Evolutionary conservation across 331 rosid genomes (phyloP).

Genomic region (Stylosanthes scabra): DNA sequence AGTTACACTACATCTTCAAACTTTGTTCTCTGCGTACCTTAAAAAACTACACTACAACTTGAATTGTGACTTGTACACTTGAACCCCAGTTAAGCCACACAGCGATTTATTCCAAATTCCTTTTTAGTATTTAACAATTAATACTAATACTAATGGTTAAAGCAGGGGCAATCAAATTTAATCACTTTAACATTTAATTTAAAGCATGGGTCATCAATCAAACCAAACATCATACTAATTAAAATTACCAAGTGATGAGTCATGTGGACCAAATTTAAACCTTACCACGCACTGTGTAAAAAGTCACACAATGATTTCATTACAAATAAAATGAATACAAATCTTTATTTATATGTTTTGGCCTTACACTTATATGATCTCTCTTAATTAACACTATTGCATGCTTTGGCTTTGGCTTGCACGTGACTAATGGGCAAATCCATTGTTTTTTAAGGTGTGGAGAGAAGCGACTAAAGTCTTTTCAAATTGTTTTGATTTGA

Average conservation of each 20-base stretch:
- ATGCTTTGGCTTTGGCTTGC: conserved; percentile 40
- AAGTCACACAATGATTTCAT: background rate
- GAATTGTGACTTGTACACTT: conserved; percentile 27
- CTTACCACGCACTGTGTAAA: conserved; percentile 14
- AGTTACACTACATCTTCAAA: conserved; percentile 35
- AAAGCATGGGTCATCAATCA: background rate
- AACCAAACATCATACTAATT: conserved; percentile 1
- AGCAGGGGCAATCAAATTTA: conserved; percentile 18
- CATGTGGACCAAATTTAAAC: conserved; percentile 27
- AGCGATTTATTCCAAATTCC: background rate
- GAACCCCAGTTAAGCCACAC: conserved; percentile 23
- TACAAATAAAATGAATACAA: conserved; percentile 2
- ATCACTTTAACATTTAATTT: no score
- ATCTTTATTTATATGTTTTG: no score
- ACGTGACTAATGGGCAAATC: conserved; percentile 40
- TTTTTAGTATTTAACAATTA: conserved; percentile 1
- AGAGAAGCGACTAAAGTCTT: background rate
- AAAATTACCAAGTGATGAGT: conserved; percentile 11
- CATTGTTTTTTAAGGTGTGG: conserved; percentile 12
- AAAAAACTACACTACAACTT: conserved; percentile 46
- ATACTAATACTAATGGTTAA: background rate
- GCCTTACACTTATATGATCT: conserved; percentile 30
- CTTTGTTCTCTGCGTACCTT: background rate
- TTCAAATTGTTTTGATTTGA: conserved; percentile 13
- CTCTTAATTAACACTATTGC: background rate